Percentiles rank a stretch among this genome's conserved stretches.
phyloP scores from a whole-genome alignment of 2,329 filamentous ascomycete species.

The Cadophora luteo-olivacea region DNA sequence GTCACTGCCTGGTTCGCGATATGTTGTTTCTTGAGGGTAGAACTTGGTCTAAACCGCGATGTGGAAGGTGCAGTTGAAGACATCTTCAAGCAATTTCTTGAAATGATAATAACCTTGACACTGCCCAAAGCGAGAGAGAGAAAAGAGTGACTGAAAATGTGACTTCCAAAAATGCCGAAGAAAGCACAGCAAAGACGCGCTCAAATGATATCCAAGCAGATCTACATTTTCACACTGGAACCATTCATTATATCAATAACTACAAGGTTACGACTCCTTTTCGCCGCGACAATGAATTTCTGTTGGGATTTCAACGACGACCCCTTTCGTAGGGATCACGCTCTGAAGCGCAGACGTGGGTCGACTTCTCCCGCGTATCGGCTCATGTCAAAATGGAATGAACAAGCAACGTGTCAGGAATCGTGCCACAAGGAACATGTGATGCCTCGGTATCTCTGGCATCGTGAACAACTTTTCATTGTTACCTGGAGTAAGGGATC shows the following conservation, averaged over 20 bases:
- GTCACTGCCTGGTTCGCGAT: constrained; percentile 22
- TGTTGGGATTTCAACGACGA: constrained; percentile 16
- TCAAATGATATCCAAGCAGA: not conserved
- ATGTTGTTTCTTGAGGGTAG: constrained; percentile 1
- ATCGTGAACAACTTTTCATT: not conserved
- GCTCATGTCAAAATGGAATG: not conserved
- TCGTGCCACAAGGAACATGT: not conserved
- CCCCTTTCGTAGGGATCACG: not conserved
- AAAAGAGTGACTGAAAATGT: not conserved
- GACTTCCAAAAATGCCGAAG: not conserved
- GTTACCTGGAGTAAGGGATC: not conserved
- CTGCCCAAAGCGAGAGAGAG: not conserved
- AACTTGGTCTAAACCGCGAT: not conserved
- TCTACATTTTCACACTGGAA: not conserved
- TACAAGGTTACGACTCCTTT: not conserved
- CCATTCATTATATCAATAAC: not conserved
- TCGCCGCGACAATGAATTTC: not conserved
- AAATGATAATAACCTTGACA: not conserved
- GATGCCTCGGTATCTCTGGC: not conserved
- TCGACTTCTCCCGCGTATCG: not conserved
- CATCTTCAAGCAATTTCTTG: not conserved
- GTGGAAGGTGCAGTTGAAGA: not conserved
- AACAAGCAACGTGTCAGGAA: not conserved
- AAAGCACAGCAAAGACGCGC: not conserved
- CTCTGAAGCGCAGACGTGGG: not conserved